Evolutionary conservation across 2,329 filamentous ascomycete genomes (phyloP).

Genomic region (Xylariales sp.): DNA sequence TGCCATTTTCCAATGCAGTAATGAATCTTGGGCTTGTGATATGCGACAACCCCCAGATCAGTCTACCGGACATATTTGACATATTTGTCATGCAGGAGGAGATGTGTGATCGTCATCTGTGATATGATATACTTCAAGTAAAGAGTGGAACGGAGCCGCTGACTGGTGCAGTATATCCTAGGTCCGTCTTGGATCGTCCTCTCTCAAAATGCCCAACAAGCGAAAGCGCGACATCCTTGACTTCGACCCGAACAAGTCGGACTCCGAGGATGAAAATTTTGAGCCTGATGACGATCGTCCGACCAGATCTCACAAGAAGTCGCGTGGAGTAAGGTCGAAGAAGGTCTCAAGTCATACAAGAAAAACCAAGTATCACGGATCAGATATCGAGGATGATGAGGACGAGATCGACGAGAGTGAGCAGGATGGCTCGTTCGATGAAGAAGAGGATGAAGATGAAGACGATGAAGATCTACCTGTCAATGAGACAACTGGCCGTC

Average conservation of each 20-base stretch:
- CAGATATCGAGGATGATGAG: conserved; percentile 59
- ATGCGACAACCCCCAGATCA: too few relatives aligned
- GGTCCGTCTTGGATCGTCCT: neutral
- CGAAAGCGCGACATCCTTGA: conserved; percentile 51
- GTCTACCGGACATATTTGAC: too few relatives aligned
- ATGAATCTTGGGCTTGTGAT: too few relatives aligned
- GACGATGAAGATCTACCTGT: conserved; percentile 31
- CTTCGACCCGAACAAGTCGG: conserved; percentile 64
- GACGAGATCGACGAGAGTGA: conserved; percentile 51
- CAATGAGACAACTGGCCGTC: conserved; percentile 36
- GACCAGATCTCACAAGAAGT: conserved; percentile 30
- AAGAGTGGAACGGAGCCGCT: neutral
- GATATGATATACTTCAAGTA: neutral
- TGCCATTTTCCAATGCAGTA: too few relatives aligned
- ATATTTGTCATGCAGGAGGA: neutral
- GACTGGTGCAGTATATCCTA: neutral
- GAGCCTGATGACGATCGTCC: conserved; percentile 43
- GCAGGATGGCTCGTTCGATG: conserved; percentile 43
- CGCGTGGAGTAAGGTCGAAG: conserved; percentile 30
- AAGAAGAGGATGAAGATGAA: conserved; percentile 28
- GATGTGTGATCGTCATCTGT: neutral
- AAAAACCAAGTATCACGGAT: conserved; percentile 46
- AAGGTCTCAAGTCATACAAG: conserved; percentile 19
- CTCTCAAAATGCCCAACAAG: conserved; percentile 40
- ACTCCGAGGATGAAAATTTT: conserved; percentile 63